Evolutionary conservation across 1,284 basidiomycete species (phyloP).

Genomic region (Pseudomicrostroma phylloplanum): DNA sequence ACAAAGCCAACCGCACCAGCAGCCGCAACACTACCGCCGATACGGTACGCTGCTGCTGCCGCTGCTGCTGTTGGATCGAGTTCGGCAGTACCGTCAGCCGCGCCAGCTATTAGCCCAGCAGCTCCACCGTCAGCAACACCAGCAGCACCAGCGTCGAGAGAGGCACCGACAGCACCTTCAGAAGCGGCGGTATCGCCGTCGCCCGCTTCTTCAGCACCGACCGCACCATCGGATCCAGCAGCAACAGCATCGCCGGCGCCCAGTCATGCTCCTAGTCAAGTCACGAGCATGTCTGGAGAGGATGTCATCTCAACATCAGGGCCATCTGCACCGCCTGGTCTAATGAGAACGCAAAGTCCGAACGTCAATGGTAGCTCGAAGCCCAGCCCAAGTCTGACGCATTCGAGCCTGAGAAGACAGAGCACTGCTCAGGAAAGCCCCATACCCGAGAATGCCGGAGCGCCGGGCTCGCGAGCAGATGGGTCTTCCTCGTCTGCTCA

Average conservation of each 20-base stretch:
- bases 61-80: conserved; percentile 61
- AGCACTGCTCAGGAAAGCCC: conserved; percentile 2
- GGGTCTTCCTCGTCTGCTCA: conserved; percentile 2
- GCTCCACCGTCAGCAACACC: conserved; percentile 9
- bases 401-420: background rate
- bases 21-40: conserved; percentile 58
- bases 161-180: conserved; percentile 14
- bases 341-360: conserved; percentile 2
- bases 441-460: background rate
- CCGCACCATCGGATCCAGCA: conserved; percentile 14
- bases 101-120: conserved; percentile 16
- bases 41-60: conserved; percentile 83
- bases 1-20: conserved; percentile 31
- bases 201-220: conserved; percentile 22
- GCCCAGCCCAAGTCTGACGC: conserved; percentile 6
- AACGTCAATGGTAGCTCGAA: conserved; percentile 6
- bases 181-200: conserved; percentile 9
- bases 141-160: conserved; percentile 19
- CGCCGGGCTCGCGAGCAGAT: conserved; percentile 2
- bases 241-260: conserved; percentile 7
- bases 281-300: background rate
- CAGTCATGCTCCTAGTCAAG: conserved; percentile 8
- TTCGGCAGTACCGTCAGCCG: conserved; percentile 8
- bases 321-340: conserved; percentile 1
- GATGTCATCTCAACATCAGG: background rate